Percentiles rank a stretch among this genome's conserved stretches.
phyloP scores from a whole-genome alignment of 108 stramenopile species.

The Cyclotella choctawhatcheeana region DNA sequence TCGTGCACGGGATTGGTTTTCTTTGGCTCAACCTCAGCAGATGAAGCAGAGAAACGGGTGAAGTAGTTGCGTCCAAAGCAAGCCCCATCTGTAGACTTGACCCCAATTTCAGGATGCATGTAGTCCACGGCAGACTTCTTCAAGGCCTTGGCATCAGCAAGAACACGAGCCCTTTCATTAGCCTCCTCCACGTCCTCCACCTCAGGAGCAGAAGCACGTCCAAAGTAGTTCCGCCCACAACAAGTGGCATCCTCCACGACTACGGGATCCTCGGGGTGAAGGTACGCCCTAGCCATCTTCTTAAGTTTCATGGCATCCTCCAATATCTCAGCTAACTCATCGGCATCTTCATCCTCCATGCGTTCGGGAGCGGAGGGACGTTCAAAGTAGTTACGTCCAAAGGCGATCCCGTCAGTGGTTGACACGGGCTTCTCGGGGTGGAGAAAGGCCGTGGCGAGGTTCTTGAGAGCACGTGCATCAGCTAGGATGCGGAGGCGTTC shows the following conservation, averaged over 20 bases:
- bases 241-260: background rate
- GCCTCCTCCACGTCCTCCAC: conserved; percentile 28
- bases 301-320: conserved; percentile 47
- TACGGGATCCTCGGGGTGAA: conserved; percentile 53
- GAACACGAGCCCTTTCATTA: conserved; percentile 21
- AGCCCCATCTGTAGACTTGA: conserved; percentile 14
- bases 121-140: conserved; percentile 34
- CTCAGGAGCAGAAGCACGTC: conserved; percentile 58
- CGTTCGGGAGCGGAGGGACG: conserved; percentile 57
- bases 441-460: conserved; percentile 22
- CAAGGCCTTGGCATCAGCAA: conserved; percentile 30
- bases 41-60: conserved; percentile 62
- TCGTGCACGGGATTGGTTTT: background rate
- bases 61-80: conserved; percentile 46
- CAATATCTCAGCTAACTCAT: conserved; percentile 25
- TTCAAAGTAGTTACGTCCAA: conserved; percentile 42
- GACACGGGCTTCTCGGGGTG: conserved; percentile 30
- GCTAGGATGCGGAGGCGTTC: conserved; percentile 76
- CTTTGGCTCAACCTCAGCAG: conserved; percentile 19
- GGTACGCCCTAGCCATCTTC: conserved; percentile 58
- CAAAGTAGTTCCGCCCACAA: conserved; percentile 43
- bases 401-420: background rate
- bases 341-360: conserved; percentile 26
- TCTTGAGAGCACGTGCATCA: conserved; percentile 57
- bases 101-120: conserved; percentile 38